Base-by-base conservation (phyloP, 2,329 filamentous ascomycete species). In the Penicillium sp. region DNA sequence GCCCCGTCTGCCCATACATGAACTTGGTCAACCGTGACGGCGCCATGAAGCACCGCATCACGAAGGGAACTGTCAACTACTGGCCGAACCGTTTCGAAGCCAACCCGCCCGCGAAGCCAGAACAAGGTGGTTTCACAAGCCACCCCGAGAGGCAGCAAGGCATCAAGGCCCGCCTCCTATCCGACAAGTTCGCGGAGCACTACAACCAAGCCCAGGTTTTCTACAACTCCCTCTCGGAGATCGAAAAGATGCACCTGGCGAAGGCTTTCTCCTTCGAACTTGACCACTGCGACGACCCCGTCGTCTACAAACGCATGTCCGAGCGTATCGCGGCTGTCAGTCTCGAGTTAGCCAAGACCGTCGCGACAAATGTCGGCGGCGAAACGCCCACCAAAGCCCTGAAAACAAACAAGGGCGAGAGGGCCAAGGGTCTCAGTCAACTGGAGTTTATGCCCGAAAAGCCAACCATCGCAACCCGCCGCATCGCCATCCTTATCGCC, bases 1-100 rank as follows among this genome's bases (percentile, higher is more conserved):
- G 83, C 11, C 88, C 88, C 0, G 79, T 89, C 0, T 89, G 86
- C 55, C 87, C 87, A 0, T 84, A 89, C 31, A 84, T 89, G 80
- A 90, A 87, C 71, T 81, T 88, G 64, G 86, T 86, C 64, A 87
- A 90, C 72, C 84, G 89, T 0, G 89, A 94, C 51, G 89, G 89
- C 3, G 79, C 82, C 5, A 81, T 85, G 71, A 81, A 86, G 3
- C 89, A 92, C 69, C 85, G 80, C 3, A 91, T 94, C 58, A 83
- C 81, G 20, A 87, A 85, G 64, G 86, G 88, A 42, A 85, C 79
- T 0, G 82, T 88, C 58, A 91, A 91, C 73, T 91, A 91, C 72
- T 91, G 85, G 85, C 88, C 88, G 0, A 91, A 91, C 71, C 81
- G 88, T 2, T 85, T 82, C 63, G 79, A 82, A 1, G 76, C 79